Evolutionary conservation across 106 monocot genomes (phyloP), one percentile per base, ranked within the genome.

Genomic region (Allium cepa): DNA sequence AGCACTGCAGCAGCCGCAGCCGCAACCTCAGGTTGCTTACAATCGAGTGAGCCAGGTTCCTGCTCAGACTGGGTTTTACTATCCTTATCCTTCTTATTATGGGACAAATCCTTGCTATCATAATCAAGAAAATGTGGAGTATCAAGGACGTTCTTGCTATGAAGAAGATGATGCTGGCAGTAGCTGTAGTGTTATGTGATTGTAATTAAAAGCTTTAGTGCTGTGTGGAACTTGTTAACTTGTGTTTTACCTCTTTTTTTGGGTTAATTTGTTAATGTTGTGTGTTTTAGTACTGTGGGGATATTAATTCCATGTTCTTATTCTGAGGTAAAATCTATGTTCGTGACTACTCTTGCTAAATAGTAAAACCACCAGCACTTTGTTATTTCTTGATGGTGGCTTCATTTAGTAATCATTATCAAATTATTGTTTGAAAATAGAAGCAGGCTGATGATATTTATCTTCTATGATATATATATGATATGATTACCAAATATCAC

Each of bases 141-240:
- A 82, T 50, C 79, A 60, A 14, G 62, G 68, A 45, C 67, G 77
- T 80, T 64, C 79, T 51, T 88, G 79, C 88, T 84, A 76, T 59
- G 88, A 88, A 63, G 88, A 88, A 79, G 79, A 88, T 59, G 64
- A 74, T 63, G 63, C 5, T 5, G 36, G 36, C 36, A 4, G 67
- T 17, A 79, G 79, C 46, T 88, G 88, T 75, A 71, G 64, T 56
- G 71, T 88, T 16, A 88, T 88, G 88, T 88, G 74, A 72, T 36
- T 36, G 60, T 12, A 17, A 48, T 3, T 10, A 69, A 51, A 17
- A 50, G 50, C 17, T 27, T 60, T 50, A 49, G 3, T 36, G 36
- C 36, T 36, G 36, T 36, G 48, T 16, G 8, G 48, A 9, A 13
- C 50, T 65, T 49, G 22, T 17, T n/a, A 9, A 50, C 9, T 65